phyloP scores from a whole-genome alignment of 176 grass and related monocot species.

The Phyllostachys edulis region DNA sequence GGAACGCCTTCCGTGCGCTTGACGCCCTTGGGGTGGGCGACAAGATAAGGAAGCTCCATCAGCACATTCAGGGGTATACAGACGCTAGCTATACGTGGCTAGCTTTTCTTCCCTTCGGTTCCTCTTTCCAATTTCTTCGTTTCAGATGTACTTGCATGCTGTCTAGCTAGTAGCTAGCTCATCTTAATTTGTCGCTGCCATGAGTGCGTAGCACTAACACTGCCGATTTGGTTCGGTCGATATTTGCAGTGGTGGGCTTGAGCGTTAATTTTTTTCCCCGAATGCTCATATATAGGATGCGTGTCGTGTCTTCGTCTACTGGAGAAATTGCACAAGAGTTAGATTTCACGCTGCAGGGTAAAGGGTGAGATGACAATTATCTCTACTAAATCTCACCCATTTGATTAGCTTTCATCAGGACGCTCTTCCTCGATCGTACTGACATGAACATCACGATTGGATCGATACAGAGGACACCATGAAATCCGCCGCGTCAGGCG shows the following conservation, averaged over 20 bases:
- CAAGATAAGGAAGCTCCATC: conserved; percentile 55
- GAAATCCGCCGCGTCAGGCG: conserved; percentile 60
- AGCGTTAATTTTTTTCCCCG: neutral
- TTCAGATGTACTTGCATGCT: neutral
- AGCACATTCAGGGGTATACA: neutral
- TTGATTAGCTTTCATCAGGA: neutral
- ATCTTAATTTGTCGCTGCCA: too few relatives aligned
- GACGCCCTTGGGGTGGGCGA: conserved; percentile 72
- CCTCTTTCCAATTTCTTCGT: neutral
- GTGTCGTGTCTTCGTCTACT: conserved; percentile 8
- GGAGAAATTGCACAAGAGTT: neutral
- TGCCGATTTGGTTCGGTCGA: neutral
- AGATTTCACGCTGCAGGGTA: conserved; percentile 21
- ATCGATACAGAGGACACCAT: conserved; percentile 26
- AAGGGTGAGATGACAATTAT: neutral
- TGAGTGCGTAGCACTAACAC: neutral
- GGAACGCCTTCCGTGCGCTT: conserved; percentile 65
- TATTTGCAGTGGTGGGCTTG: neutral
- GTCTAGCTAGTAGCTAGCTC: too few relatives aligned
- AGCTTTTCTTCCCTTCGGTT: too few relatives aligned
- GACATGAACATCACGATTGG: neutral
- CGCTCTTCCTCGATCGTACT: neutral
- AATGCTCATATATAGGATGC: conserved; percentile 5
- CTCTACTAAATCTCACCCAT: too few relatives aligned
- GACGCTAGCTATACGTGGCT: too few relatives aligned